Evolutionary conservation across 1,284 basidiomycete genomes (phyloP).

Genomic region (Kwoniella shivajii): DNA sequence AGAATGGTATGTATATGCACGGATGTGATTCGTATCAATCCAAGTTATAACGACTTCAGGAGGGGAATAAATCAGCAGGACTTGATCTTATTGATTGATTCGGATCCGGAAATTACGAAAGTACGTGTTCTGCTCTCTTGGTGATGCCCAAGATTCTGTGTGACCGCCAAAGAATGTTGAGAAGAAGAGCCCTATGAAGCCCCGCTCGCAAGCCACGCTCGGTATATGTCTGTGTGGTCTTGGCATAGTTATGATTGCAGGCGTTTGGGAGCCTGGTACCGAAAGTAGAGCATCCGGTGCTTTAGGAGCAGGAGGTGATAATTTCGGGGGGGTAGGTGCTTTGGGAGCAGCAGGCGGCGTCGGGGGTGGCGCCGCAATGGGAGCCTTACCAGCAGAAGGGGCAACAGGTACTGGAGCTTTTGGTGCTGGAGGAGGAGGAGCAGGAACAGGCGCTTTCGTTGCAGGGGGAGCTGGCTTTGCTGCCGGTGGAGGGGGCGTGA

Average conservation of each 20-base stretch:
- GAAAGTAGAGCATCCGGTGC: background rate
- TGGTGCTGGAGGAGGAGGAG: background rate
- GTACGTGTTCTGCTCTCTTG: conserved; percentile 70
- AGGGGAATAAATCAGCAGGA: background rate
- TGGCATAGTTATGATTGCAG: background rate
- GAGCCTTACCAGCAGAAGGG: background rate
- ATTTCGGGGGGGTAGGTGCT: background rate
- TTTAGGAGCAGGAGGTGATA: conserved; percentile 1
- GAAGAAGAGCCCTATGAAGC: conserved; percentile 15
- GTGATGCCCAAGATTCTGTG: conserved; percentile 64
- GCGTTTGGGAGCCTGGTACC: conserved; percentile 1
- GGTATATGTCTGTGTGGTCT: background rate
- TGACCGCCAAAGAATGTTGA: conserved; percentile 76
- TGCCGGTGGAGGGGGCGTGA: background rate
- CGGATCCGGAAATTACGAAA: conserved; percentile 66
- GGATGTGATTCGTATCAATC: background rate
- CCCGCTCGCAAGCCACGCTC: conserved; percentile 3
- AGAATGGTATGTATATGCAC: no score
- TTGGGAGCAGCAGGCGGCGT: conserved; percentile 1
- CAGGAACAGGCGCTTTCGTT: background rate
- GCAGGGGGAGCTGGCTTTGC: background rate
- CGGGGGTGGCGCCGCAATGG: background rate
- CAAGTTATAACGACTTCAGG: background rate
- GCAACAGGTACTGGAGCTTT: background rate
- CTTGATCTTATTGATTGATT: conserved; percentile 35